These are phyloP conservation scores for Vachellia pachyceras DNA, from an alignment of 306 rosid species.

Conservation along the genomic window DNA sequence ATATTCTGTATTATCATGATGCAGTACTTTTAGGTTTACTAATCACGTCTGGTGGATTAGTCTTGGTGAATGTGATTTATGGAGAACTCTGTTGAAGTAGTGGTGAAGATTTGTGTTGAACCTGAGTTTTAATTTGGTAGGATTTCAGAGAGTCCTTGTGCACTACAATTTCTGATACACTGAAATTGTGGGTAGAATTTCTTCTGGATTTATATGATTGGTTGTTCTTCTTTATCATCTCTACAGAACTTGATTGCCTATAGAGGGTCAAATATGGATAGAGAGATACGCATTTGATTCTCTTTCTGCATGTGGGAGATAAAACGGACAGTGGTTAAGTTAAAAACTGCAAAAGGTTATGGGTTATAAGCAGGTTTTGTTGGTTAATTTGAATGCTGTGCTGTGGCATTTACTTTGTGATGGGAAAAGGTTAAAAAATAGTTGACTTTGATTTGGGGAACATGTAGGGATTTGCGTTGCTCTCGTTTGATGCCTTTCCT, in stretches of 20 bases:
- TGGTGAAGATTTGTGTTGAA: slow-evolving; percentile 47
- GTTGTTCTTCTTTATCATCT: not conserved
- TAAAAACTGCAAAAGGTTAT: not conserved
- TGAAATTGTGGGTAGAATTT: slow-evolving; percentile 36
- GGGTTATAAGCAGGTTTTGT: not conserved
- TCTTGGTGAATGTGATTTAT: slow-evolving; percentile 33
- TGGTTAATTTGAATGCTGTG: not conserved
- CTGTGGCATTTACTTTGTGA: not conserved
- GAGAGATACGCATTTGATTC: not conserved
- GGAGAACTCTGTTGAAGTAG: slow-evolving; percentile 26
- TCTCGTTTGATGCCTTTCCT: not conserved
- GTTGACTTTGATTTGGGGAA: not conserved
- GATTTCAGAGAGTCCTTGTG: slow-evolving; percentile 42
- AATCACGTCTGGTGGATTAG: slow-evolving; percentile 45
- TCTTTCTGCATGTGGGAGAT: not conserved
- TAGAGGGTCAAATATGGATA: too few relatives aligned
- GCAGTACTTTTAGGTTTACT: slow-evolving; percentile 47
- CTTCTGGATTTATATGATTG: slow-evolving; percentile 23
- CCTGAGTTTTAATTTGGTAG: slow-evolving; percentile 28
- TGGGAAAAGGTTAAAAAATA: not conserved
- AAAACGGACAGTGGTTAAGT: not conserved
- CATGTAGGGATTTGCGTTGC: not conserved
- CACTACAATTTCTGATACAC: slow-evolving; percentile 31
- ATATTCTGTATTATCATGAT: slow-evolving; percentile 51
- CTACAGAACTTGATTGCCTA: too few relatives aligned